phyloP scores from a whole-genome alignment of 345 rosid genomes.

The Euphorbia pulcherrima region DNA sequence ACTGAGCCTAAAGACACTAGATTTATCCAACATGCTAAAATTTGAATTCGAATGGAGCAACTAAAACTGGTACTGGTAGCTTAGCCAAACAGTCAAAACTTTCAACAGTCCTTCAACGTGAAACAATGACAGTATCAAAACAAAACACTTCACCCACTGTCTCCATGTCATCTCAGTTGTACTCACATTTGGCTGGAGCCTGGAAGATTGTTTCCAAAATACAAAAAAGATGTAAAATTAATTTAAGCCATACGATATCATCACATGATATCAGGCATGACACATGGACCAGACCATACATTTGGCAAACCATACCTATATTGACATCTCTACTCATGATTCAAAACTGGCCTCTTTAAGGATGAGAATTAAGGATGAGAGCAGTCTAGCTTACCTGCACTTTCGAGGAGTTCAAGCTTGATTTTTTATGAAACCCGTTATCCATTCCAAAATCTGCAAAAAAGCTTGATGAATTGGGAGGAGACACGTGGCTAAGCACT shows the following conservation, averaged over 20 bases:
- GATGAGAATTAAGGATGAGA: not conserved
- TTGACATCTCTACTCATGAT: not conserved
- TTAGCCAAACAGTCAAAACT: not conserved
- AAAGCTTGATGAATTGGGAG: constrained; percentile 87
- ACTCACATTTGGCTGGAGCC: not conserved
- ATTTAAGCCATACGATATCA: not conserved
- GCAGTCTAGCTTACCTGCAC: constrained; percentile 46
- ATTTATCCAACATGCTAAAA: not conserved
- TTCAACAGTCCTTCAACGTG: not conserved
- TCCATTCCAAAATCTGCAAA: constrained; percentile 93
- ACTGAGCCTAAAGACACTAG: not conserved
- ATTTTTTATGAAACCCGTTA: constrained; percentile 59
- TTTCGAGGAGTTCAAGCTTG: constrained; percentile 58
- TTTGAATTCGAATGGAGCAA: not conserved
- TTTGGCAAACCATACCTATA: not conserved
- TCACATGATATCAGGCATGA: not conserved
- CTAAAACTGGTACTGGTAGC: not conserved
- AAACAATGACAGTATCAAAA: not conserved
- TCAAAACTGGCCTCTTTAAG: not conserved
- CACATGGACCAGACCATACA: not conserved
- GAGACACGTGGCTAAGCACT: constrained; percentile 80
- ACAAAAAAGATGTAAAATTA: not conserved
- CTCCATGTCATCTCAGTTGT: not conserved
- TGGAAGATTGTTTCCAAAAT: not conserved
- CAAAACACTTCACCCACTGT: not conserved